phyloP scores from a whole-genome alignment of 148 eudicot genomes.

The Camellia japonica region DNA sequence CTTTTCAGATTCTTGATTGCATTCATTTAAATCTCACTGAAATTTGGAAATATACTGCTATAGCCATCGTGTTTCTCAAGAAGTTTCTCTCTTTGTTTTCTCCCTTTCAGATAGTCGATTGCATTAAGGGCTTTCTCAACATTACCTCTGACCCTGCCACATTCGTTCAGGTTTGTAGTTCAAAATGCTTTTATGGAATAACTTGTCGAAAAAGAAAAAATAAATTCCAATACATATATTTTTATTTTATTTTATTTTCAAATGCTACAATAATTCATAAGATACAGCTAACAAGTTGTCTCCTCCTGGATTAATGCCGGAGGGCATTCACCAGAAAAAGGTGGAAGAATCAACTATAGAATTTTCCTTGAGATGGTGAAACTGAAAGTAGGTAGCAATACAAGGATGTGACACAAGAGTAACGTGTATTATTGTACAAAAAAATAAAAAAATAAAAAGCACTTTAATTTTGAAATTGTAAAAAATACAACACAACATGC shows the following conservation, averaged over 20 bases:
- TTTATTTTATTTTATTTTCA: not conserved
- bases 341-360: not conserved
- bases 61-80: not conserved
- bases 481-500: too few relatives aligned
- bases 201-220: not conserved
- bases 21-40: not conserved
- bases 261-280: not conserved
- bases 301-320: not conserved
- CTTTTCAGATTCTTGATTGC: constrained; percentile 27
- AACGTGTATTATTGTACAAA: not conserved
- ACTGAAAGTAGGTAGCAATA: not conserved
- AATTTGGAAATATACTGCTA: not conserved
- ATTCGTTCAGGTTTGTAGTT: constrained; percentile 42
- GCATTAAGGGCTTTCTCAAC: constrained; percentile 42
- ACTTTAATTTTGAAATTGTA: too few relatives aligned
- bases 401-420: not conserved
- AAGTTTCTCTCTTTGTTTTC: not conserved
- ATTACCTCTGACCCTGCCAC: constrained; percentile 50
- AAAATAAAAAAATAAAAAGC: too few relatives aligned
- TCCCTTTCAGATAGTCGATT: constrained; percentile 39
- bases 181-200: not conserved
- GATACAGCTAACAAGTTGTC: not conserved
- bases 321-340: not conserved
- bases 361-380: too few relatives aligned
- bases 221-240: not conserved